These are phyloP conservation scores for Guillardia theta DNA, from an alignment of 78 protist genomes.

Conservation along the genomic window DNA sequence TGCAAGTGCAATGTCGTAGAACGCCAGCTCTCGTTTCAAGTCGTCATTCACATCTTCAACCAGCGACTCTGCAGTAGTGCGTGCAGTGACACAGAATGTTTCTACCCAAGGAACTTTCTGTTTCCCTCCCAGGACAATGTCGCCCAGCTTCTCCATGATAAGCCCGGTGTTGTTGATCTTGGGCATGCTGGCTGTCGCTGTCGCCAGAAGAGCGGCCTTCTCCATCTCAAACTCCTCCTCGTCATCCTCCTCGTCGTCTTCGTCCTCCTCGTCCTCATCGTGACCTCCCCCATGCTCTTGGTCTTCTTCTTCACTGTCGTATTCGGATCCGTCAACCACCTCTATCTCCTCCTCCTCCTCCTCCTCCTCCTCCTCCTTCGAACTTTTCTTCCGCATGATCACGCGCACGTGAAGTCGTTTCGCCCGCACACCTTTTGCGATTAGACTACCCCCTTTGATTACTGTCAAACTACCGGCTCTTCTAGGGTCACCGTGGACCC, in stretches of 20 bases:
- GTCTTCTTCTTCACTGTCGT: neutral
- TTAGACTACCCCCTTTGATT: too few relatives aligned
- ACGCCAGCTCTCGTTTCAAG: constrained; percentile 56
- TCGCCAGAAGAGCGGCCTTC: constrained; percentile 2
- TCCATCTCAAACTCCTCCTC: constrained; percentile 19
- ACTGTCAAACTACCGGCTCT: too few relatives aligned
- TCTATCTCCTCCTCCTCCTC: neutral
- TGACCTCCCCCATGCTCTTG: neutral
- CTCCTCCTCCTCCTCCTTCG: neutral
- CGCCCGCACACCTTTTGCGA: too few relatives aligned
- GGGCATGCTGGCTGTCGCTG: neutral
- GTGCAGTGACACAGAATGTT: neutral
- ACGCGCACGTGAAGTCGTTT: too few relatives aligned
- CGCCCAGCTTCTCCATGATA: neutral
- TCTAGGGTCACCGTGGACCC: too few relatives aligned
- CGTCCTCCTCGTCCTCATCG: neutral
- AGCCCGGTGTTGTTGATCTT: neutral
- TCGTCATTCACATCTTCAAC: constrained; percentile 65
- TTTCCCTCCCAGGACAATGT: neutral
- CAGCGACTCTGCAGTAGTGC: neutral
- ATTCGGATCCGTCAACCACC: neutral
- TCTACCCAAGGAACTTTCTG: neutral
- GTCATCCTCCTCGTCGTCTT: neutral
- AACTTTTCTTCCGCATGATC: too few relatives aligned
- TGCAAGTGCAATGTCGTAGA: constrained; percentile 43